Percentiles rank a stretch among this genome's conserved stretches.
Conservation (phyloP, 345 rosid species). For the Bruguiera gymnorhiza region DNA sequence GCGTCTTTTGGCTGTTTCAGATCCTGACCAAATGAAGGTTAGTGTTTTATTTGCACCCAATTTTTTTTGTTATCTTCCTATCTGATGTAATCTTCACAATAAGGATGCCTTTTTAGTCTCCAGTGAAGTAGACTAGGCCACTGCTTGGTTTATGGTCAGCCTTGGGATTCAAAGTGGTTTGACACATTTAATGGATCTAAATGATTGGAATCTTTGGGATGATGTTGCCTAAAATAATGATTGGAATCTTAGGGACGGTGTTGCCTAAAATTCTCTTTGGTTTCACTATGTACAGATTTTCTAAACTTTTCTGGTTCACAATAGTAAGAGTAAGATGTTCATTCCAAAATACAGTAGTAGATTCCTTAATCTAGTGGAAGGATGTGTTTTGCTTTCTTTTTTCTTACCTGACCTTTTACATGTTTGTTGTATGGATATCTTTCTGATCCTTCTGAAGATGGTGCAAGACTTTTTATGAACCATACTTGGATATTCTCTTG, state of each 20-base stretch:
- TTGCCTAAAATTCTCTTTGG: not conserved
- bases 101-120: not conserved
- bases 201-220: not conserved
- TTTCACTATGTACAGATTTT: not conserved
- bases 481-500: too few species aligned
- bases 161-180: not conserved
- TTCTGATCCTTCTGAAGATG: too few species aligned
- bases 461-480: too few species aligned
- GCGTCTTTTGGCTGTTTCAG: constrained; percentile 85
- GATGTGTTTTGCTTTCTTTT: too few species aligned
- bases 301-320: not conserved
- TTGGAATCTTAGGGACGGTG: not conserved
- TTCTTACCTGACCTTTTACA: too few species aligned
- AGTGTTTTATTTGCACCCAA: not conserved
- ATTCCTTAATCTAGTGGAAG: too few species aligned
- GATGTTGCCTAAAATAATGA: not conserved
- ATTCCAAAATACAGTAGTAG: too few species aligned
- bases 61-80: constrained; percentile 1
- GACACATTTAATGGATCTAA: not conserved
- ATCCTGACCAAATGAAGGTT: constrained; percentile 87
- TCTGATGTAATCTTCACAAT: not conserved
- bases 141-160: too few species aligned
- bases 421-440: too few species aligned
- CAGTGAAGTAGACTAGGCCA: too few species aligned
- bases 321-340: not conserved